A percentile compares a stretch with the other conserved stretches of the same genome.
Conservation (phyloP, 768 basidiomycete genomes). For the Amanita phalloides region DNA sequence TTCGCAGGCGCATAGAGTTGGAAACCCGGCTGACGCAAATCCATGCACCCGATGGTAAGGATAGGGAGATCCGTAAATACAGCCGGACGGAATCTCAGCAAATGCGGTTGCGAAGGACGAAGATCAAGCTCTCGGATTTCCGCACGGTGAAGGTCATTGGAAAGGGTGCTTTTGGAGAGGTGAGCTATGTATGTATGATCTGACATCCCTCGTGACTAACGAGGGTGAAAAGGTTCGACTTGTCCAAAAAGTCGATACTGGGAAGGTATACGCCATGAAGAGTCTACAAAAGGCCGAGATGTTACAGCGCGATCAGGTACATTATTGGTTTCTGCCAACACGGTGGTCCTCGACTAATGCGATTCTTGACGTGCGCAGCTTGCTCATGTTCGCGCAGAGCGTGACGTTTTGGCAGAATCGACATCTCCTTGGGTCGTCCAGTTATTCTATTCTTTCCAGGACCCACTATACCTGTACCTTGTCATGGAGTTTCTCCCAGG, state of each 20-base stretch:
- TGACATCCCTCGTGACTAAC: background rate
- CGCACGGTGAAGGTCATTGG: slow-evolving; percentile 97
- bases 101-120: slow-evolving; percentile 85
- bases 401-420: slow-evolving; percentile 92
- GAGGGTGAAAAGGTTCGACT: slow-evolving; percentile 59
- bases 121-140: slow-evolving; percentile 90
- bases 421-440: slow-evolving; percentile 98
- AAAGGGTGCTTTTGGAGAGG: slow-evolving; percentile 98
- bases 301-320: slow-evolving; percentile 97
- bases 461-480: slow-evolving; percentile 89
- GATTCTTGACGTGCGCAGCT: slow-evolving; percentile 37
- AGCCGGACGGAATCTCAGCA: slow-evolving; percentile 83
- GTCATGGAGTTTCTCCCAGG: slow-evolving; percentile 86
- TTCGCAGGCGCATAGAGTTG: slow-evolving; percentile 71
- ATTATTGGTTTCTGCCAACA: background rate
- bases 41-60: slow-evolving; percentile 71
- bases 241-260: slow-evolving; percentile 95
- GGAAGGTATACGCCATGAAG: slow-evolving; percentile 99
- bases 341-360: background rate
- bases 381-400: slow-evolving; percentile 94
- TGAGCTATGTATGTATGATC: slow-evolving; percentile 20
- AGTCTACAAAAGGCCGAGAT: slow-evolving; percentile 96
- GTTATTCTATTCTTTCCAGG: slow-evolving; percentile 97
- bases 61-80: slow-evolving; percentile 79
- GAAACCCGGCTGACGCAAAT: slow-evolving; percentile 77